Evolutionary conservation across 768 basidiomycete species (phyloP), one percentile per base, ranked within the genome.

Genomic region (Collybiopsis confluens): DNA sequence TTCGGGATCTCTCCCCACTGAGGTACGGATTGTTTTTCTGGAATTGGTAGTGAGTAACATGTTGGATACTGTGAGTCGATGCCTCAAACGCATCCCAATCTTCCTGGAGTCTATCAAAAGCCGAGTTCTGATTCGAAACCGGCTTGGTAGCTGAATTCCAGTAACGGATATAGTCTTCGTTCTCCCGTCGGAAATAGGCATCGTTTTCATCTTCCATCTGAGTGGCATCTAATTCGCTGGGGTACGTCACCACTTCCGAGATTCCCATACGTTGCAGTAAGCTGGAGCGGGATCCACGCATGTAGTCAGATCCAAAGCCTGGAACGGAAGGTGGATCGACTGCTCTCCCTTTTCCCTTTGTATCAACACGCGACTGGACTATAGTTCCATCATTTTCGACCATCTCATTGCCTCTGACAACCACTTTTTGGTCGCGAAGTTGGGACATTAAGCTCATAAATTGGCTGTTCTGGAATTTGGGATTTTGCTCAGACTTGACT

Each of bases 361-460:
- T 65, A 59, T 85, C 81, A 6, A 62, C 61, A 35, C 55, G 46
- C 23, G 56, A 53, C 35, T 62, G 33, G 54, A 55, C 15, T 59
- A 59, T 5, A 61, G 58, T 21, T 10, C 70, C 73, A 44, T 73
- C 73, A 47, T 73, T 82, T 54, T 79, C 70, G 10, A 95, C 88
- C 68, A 97, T 81, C 48, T 85, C 69, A 62, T 93, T 85, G 18
- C 87, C 90, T 45, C 89, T 83, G 2, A 96, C 85, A 15, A 85
- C 76, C 37, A 92, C 76, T 62, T 88, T 80, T 7, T 85, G 81
- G 67, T 94, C 93, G 36, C 90, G 75, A 52, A 97, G 70, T 65
- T 90, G 84, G 48, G 79, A 81, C 93, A 97, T 96, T 24, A 97
- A 75, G 20, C 78, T 77, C 76, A 97, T 74, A 65, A 97, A 97